Base-by-base conservation (phyloP, 345 rosid genomes). In the Gossypium sturtianum region DNA sequence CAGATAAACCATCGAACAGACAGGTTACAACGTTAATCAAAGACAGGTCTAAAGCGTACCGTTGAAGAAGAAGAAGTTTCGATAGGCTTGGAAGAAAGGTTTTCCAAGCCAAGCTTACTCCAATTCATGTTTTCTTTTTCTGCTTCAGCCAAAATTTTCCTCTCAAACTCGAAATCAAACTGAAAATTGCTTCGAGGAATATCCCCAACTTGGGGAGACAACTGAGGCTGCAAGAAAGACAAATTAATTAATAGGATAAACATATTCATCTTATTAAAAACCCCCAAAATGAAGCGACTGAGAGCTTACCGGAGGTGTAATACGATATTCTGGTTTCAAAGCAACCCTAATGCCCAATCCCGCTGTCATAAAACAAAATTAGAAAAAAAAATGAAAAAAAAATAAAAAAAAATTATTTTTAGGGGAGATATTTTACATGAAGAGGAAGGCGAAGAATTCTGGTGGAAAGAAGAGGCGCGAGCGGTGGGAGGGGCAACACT, bases 281-380 rank as follows among this genome's bases (percentile, higher is more conserved):
- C 51, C 85, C 87, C 86, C 23, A 19, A 89, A 90, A 72, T 85
- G 90, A 76, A 90, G 76, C 92, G 85, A 70, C 88, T 78, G 0
- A 84, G 91, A 85, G 7, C 66, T 34, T 84, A 92, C 98, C 74
- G 93, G 98, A 17, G 91, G 95, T 70, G 94, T 82, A 53, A 94
- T 91, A 47, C 97, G 86, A 80, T 84, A 92, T 72, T 92, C 94
- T 8, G 95, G 94, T 76, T 92, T 94, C 65, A 89, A 23, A 63
- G 82, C 77, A 82, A 94, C 89, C 74, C 84, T 86, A 73, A 94
- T 85, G 16, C 98, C 98, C 69, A 89, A 78, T 81, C 93, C 97
- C 27, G 97, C 98, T 89, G 87, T 80, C 41, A 78, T 67, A 54
- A 75, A 54, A 54, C 58, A 16, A 7, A n/a, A 54, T n/a, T n/a